Conservation (phyloP, 1,284 basidiomycete genomes). For the Paramarasmius palmivorus region DNA sequence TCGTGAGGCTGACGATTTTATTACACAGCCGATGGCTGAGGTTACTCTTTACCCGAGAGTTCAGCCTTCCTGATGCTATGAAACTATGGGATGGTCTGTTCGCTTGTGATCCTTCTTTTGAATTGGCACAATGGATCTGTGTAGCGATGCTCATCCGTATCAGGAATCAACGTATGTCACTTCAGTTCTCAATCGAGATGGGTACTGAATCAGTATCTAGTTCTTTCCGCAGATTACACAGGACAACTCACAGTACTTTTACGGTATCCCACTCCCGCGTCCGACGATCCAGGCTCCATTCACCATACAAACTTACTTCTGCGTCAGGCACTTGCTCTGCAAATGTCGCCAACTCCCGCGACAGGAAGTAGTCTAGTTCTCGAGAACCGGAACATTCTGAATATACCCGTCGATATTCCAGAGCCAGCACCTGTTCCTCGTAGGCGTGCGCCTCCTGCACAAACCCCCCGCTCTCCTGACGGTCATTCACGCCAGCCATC, state of each 20-base stretch:
- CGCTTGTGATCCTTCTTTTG: constrained; percentile 74
- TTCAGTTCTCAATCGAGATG: constrained; percentile 1
- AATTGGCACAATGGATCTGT: constrained; percentile 81
- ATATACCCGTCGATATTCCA: constrained; percentile 67
- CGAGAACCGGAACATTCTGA: constrained; percentile 79
- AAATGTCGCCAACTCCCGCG: constrained; percentile 70
- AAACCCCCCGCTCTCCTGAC: not conserved
- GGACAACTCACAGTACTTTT: constrained; percentile 80
- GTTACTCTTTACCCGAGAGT: constrained; percentile 88
- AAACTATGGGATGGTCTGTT: constrained; percentile 91
- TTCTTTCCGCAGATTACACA: constrained; percentile 85
- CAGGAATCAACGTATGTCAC: constrained; percentile 73
- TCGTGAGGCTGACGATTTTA: not conserved
- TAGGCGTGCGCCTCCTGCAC: constrained; percentile 31
- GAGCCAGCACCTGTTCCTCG: constrained; percentile 44
- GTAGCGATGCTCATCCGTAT: constrained; percentile 92
- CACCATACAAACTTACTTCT: constrained; percentile 73
- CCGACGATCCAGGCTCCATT: constrained; percentile 30
- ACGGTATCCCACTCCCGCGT: constrained; percentile 68
- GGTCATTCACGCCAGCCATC: constrained; percentile 39
- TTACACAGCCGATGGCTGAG: constrained; percentile 82
- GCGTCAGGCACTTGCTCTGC: constrained; percentile 78
- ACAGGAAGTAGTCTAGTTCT: constrained; percentile 75
- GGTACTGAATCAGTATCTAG: constrained; percentile 38
- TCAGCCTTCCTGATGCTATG: constrained; percentile 74